Evolutionary conservation across 2,329 filamentous ascomycete species (phyloP), one percentile per base, ranked within the genome.

Genomic region (Bipolaris bicolor): DNA sequence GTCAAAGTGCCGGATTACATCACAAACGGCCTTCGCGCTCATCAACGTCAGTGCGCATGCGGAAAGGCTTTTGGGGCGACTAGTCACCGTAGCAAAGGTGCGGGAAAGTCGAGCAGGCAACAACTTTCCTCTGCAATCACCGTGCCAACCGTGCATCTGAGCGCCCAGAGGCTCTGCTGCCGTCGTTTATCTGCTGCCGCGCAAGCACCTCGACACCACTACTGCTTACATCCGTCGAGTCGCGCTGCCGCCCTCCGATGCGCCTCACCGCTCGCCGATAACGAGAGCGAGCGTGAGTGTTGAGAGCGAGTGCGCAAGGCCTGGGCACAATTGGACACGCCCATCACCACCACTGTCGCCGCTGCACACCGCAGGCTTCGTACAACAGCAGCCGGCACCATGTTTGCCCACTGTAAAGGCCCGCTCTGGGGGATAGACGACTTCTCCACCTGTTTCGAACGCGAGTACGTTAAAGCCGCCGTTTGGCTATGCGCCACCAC

Each of bases 381-480:
- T 46, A 39, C 54, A 48, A 57, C 55, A 57, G 57, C 54, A 43
- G 56, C 58, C 61, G 29, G 9, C 34, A 51, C 57, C 66, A 86
- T 85, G 85, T 81, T 84, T 62, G 82, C 80, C 65, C 79, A 79
- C 65, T 88, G 86, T 75, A 78, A 79, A 70, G 80, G 81, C 71
- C 83, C 84, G 34, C 71, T 86, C 63, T 89, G 86, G 86, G 78
- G 79, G 64, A 73, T 78, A 60, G 86, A 89, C 74, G 86, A 89
- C 75, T 82, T 89, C 68, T 84, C 84, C 43, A 70, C 65, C 55
- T 89, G 87, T 71, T 87, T 89, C 65, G 82, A 86, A 72, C 81
- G 79, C 75, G 87, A 91, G 89, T 91, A 78, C 75, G 88, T 60
- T 26, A 22, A 31, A 31, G 3, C 29, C 29, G 29, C 47, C 33